phyloP scores from a whole-genome alignment of 1,139 yeast genomes.

The Pneumocystis canis region DNA sequence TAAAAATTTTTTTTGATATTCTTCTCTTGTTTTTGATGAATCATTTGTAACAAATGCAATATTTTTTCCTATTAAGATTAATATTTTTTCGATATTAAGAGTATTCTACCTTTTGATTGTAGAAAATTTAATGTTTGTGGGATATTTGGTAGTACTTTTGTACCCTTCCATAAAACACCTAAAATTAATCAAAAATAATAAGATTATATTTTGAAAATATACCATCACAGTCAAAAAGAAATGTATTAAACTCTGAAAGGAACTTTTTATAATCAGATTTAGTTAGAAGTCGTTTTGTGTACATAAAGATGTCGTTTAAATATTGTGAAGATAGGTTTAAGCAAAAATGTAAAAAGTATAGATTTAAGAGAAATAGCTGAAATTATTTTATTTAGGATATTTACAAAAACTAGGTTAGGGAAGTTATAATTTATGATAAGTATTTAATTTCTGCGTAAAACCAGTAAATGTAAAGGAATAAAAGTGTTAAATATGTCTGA shows the following conservation, averaged over 20 bases:
- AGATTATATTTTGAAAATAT: slow-evolving; percentile 19
- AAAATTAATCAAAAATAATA: background rate
- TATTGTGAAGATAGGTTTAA: background rate
- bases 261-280: slow-evolving; percentile 23
- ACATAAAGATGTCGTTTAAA: background rate
- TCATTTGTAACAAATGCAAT: slow-evolving; percentile 86
- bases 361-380: background rate
- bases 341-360: background rate
- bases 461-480: background rate
- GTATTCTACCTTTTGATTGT: slow-evolving; percentile 22
- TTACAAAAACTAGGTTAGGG: slow-evolving; percentile 1
- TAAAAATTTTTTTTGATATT: slow-evolving; percentile 61
- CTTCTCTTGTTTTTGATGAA: slow-evolving; percentile 73
- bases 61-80: slow-evolving; percentile 35
- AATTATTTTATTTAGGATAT: background rate
- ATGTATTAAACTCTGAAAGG: slow-evolving; percentile 55
- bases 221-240: slow-evolving; percentile 82
- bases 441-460: background rate
- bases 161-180: slow-evolving; percentile 74
- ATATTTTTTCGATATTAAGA: background rate
- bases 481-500: background rate
- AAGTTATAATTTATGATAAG: background rate
- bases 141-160: slow-evolving; percentile 54
- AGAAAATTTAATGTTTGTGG: slow-evolving; percentile 49
- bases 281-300: background rate